These are phyloP conservation scores for Hypoxylon crocopeplum DNA, from an alignment of 495 filamentous ascomycete species.

Conservation along the genomic window DNA sequence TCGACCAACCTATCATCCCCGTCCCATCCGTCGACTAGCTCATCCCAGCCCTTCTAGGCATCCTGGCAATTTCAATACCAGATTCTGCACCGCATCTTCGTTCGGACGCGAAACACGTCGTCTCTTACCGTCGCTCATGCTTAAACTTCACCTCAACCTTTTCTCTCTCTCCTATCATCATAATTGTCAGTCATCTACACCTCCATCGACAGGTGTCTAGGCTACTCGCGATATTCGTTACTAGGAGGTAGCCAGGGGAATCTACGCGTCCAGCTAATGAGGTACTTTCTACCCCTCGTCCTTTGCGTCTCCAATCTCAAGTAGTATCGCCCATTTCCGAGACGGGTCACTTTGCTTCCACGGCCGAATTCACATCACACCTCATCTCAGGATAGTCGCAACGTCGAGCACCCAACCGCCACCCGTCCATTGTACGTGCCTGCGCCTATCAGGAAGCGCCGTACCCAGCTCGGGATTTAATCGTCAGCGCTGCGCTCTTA, in stretches of 20 bases:
- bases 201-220: background rate
- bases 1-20: constrained; percentile 7
- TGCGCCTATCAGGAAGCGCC: constrained; percentile 27
- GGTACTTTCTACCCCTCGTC: constrained; percentile 25
- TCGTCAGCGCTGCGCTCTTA: constrained; percentile 32
- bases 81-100: constrained; percentile 27
- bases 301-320: constrained; percentile 23
- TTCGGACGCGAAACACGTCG: constrained; percentile 22
- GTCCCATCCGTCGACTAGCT: constrained; percentile 30
- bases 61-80: constrained; percentile 35
- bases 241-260: background rate
- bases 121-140: constrained; percentile 23
- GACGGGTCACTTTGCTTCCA: constrained; percentile 18
- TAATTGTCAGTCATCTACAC: constrained; percentile 4
- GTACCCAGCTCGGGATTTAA: constrained; percentile 33
- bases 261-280: constrained; percentile 3
- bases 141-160: constrained; percentile 12
- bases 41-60: constrained; percentile 33
- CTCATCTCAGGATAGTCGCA: constrained; percentile 20
- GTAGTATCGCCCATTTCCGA: constrained; percentile 41
- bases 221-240: constrained; percentile 1
- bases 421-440: constrained; percentile 21
- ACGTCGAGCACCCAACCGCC: constrained; percentile 9
- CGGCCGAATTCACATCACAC: constrained; percentile 31
- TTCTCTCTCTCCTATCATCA: background rate